These are phyloP conservation scores for Debaryomycetaceae sp. DNA, from an alignment of 1,139 yeast genomes.

Conservation along the genomic window DNA sequence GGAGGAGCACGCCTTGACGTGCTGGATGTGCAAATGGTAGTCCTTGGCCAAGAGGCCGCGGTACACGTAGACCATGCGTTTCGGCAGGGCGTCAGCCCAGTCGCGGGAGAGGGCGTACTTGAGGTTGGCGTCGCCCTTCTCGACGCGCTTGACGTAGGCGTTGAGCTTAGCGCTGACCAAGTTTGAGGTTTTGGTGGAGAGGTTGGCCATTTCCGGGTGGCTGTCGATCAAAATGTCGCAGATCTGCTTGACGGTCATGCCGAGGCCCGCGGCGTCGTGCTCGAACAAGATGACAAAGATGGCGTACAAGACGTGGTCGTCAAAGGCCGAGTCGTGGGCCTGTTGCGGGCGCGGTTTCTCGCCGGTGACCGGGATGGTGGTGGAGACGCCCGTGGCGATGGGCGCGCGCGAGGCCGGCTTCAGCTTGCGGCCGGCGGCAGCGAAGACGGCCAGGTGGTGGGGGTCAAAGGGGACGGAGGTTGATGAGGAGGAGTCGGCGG, in stretches of 20 bases:
- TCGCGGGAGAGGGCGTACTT: conserved; percentile 69
- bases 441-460: conserved; percentile 3
- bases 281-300: conserved; percentile 63
- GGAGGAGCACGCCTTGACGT: conserved; percentile 18
- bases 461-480: no score
- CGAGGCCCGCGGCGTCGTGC: conserved; percentile 54
- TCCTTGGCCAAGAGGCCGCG: conserved; percentile 66
- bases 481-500: conserved; percentile 5
- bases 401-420: conserved; percentile 31
- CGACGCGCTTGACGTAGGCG: conserved; percentile 75
- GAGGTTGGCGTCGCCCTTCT: conserved; percentile 64
- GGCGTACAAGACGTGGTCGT: conserved; percentile 66
- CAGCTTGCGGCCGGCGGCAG: conserved; percentile 21
- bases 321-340: conserved; percentile 48
- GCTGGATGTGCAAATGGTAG: conserved; percentile 58
- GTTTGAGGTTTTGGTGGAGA: conserved; percentile 73
- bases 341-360: conserved; percentile 66
- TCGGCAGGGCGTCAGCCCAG: conserved; percentile 84
- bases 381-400: conserved; percentile 63
- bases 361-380: conserved; percentile 71
- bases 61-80: conserved; percentile 79
- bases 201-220: conserved; percentile 73
- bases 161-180: conserved; percentile 71
- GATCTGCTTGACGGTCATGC: conserved; percentile 79
- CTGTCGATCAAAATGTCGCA: conserved; percentile 63